Evolutionary conservation across 345 rosid species (phyloP), one percentile per base, ranked within the genome.

Genomic region (Reutealis trisperma): DNA sequence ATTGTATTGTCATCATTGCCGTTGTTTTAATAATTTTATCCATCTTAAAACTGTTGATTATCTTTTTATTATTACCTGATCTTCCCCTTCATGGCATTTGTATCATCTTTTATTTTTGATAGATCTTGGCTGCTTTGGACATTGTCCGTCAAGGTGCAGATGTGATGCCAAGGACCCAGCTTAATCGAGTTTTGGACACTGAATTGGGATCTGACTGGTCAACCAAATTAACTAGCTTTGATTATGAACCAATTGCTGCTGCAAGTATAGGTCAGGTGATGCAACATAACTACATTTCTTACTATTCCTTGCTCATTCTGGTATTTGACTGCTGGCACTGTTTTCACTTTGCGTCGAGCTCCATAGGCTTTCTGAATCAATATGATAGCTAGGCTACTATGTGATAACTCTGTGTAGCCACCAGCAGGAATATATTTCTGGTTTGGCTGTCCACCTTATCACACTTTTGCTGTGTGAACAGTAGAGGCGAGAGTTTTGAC

Each of bases 61-160:
- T 24, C 13, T 16, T 64, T 44, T 73, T 44, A 5, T 16, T 41
- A 16, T 67, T 15, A 6, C 30, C 51, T 22, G 30, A 15, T 47
- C 4, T 41, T 77, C 30, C 32, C 37, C 64, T 67, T 8, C 12
- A 21, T 68, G 24, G 16, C 55, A 24, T 30, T n/a, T 60, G 1
- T 84, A 78, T 79, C 67, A 14, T 73, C 16, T 77, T 82, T 87
- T 62, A 10, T 65, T 75, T 51, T 44, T 14, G 74, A 6, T 82
- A 96, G 99, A 93, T 94, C 70, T 92, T 96, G 87, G 92, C 97
- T 63, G 99, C 99, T 80, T 75, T 96, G 84, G 97, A 96, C 83
- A 89, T 89, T 72, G 99, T 96, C 64, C 98, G 99, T 78, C 97
- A 96, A 92, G 98, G 99, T 75, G 99, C 99, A 30, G 99, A 96